These are phyloP conservation scores for Entomortierella lignicola DNA, from an alignment of 192 early-diverging fungal genomes.

Conservation along the genomic window DNA sequence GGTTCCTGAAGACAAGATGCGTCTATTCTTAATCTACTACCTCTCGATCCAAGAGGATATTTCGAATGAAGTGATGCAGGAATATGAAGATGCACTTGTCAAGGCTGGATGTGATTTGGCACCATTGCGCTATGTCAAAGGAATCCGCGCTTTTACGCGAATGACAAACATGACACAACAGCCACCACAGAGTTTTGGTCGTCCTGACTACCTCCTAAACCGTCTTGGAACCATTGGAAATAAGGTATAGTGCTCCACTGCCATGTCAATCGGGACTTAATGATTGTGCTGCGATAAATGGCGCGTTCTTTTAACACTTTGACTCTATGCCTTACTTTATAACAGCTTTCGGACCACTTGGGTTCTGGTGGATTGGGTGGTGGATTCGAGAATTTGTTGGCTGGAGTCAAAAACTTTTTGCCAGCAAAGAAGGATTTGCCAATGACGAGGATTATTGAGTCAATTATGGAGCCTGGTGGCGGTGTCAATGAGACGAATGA, in stretches of 20 bases:
- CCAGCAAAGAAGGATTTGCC: conserved; percentile 91
- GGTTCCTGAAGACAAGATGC: conserved; percentile 86
- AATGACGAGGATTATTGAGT: conserved; percentile 85
- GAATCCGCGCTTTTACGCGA: conserved; percentile 68
- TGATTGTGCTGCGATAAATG: not conserved
- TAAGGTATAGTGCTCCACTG: conserved; percentile 59
- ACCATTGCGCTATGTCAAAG: conserved; percentile 86
- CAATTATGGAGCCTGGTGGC: conserved; percentile 81
- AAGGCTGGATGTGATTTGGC: conserved; percentile 80
- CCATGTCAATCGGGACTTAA: not conserved
- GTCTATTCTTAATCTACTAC: conserved; percentile 90
- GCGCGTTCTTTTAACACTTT: not conserved
- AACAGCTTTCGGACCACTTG: conserved; percentile 74
- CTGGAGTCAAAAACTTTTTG: conserved; percentile 95
- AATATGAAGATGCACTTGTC: conserved; percentile 83
- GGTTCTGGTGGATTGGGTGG: conserved; percentile 76
- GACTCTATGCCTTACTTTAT: not conserved
- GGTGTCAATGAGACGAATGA: conserved; percentile 69
- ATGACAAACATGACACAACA: conserved; percentile 68
- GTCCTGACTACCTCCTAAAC: conserved; percentile 64
- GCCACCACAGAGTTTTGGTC: conserved; percentile 59
- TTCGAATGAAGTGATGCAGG: conserved; percentile 84
- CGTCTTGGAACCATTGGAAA: conserved; percentile 79
- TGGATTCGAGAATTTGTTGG: conserved; percentile 78
- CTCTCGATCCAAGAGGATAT: conserved; percentile 77